Evolutionary conservation across 176 grass and related monocot species (phyloP).

Genomic region (barley (Hordeum vulgare)): DNA sequence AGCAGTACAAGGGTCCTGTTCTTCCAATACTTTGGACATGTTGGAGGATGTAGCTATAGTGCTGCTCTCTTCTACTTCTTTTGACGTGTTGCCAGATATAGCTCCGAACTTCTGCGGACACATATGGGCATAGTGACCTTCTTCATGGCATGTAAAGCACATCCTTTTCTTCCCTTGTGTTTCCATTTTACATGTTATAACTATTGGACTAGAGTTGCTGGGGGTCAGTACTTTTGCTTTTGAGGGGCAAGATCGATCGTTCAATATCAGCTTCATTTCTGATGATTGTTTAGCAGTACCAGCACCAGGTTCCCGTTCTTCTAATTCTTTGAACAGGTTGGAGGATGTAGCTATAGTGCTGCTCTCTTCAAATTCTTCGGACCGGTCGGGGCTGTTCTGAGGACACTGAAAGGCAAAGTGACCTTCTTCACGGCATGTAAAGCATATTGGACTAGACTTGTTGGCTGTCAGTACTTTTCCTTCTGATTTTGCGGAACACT

Average conservation of each 20-base stretch:
- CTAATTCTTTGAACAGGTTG: background rate
- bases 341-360: background rate
- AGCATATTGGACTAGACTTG: background rate
- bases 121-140: background rate
- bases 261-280: background rate
- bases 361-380: background rate
- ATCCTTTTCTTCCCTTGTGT: background rate
- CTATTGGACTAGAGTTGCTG: background rate
- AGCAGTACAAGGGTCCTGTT: background rate
- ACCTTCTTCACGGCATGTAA: background rate
- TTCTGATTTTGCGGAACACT: background rate
- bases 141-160: background rate
- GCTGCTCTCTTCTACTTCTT: background rate
- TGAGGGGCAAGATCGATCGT: background rate
- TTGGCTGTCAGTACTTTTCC: background rate
- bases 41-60: background rate
- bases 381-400: background rate
- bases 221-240: background rate
- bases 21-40: background rate
- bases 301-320: background rate
- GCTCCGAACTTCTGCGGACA: background rate
- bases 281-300: background rate
- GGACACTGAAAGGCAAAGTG: background rate
- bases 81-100: background rate
- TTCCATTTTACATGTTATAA: background rate